Conservation (phyloP, 306 rosid species). For the Vigna hirtella region DNA sequence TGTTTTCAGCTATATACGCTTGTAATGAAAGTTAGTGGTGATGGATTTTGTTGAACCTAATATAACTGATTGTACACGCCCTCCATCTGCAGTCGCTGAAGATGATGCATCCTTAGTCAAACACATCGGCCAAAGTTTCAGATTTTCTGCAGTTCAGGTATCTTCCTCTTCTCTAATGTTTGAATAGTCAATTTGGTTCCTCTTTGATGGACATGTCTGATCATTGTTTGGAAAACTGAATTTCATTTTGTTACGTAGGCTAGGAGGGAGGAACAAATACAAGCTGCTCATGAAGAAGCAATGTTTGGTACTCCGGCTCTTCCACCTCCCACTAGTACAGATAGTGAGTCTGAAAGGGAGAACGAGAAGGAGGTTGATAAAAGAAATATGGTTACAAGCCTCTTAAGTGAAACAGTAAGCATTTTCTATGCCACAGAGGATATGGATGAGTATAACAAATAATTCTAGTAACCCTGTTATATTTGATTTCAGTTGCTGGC, state of each 20-base stretch:
- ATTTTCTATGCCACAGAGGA: not conserved
- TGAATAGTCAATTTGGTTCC: constrained; percentile 11
- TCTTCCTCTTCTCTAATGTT: constrained; percentile 25
- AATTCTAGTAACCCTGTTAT: constrained; percentile 26
- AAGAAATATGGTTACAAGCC: constrained; percentile 60
- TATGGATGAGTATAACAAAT: constrained; percentile 15
- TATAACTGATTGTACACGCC: constrained; percentile 27
- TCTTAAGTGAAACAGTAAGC: constrained; percentile 81
- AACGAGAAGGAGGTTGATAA: constrained; percentile 53
- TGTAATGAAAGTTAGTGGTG: constrained; percentile 28
- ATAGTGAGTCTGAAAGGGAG: constrained; percentile 66
- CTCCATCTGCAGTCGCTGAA: constrained; percentile 75
- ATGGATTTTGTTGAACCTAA: constrained; percentile 39
- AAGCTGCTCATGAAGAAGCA: constrained; percentile 93
- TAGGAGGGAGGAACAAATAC: constrained; percentile 75
- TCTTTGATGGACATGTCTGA: constrained; percentile 26
- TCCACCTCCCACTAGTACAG: constrained; percentile 51
- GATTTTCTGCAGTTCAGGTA: constrained; percentile 88
- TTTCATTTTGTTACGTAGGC: constrained; percentile 56
- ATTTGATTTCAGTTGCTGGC: constrained; percentile 72
- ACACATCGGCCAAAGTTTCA: constrained; percentile 86
- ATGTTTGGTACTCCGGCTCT: constrained; percentile 75
- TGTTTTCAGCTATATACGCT: constrained; percentile 26
- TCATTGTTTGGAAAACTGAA: constrained; percentile 24
- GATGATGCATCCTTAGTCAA: constrained; percentile 81